Evolutionary conservation across 169 alveolate genomes (phyloP).

Genomic region (Perkinsus chesapeaki): DNA sequence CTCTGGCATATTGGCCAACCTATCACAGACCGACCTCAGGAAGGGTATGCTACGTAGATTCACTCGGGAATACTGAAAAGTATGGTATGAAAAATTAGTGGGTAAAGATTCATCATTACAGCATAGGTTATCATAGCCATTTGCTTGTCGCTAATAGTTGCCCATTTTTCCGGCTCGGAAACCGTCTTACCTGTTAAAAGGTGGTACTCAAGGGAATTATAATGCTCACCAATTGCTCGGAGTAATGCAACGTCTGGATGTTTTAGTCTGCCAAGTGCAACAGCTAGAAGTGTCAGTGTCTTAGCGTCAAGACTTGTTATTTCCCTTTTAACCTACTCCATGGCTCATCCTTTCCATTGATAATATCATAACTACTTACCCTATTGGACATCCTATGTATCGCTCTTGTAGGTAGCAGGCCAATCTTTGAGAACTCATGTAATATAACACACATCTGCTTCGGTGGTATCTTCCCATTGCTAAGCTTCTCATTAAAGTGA

Average conservation of each 20-base stretch:
- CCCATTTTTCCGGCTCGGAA: background rate
- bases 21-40: background rate
- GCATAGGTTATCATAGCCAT: background rate
- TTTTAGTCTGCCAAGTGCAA: background rate
- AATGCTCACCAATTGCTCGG: background rate
- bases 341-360: background rate
- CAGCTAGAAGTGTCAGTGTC: background rate
- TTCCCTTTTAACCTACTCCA: background rate
- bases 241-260: background rate
- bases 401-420: background rate
- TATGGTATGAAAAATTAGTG: background rate
- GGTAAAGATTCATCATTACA: background rate
- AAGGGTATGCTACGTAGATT: background rate
- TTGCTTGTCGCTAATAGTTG: background rate
- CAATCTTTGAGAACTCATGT: background rate
- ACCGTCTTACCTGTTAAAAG: background rate
- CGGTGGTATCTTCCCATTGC: background rate
- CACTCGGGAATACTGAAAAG: background rate
- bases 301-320: background rate
- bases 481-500: background rate
- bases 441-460: background rate
- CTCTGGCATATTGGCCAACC: background rate
- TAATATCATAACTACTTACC: background rate
- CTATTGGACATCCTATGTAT: background rate
- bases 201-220: background rate